These are phyloP conservation scores for Yamadazyma atmosphaerica DNA, from an alignment of 1,139 yeast species.

Conservation along the genomic window DNA sequence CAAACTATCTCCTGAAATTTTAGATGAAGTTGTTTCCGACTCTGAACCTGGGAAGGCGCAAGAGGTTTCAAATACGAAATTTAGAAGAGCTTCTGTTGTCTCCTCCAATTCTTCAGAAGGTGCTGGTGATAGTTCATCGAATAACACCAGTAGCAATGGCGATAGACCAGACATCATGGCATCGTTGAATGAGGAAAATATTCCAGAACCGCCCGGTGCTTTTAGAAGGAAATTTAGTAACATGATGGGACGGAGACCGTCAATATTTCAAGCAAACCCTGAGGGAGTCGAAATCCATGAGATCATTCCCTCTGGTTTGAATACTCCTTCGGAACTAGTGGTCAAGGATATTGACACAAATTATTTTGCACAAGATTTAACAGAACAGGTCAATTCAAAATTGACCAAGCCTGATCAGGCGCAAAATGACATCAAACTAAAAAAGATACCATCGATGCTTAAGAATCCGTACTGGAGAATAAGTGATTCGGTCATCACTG, in stretches of 20 bases:
- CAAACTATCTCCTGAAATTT: slow-evolving; percentile 49
- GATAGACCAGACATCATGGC: slow-evolving; percentile 15
- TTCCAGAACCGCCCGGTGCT: slow-evolving; percentile 23
- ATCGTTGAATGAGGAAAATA: slow-evolving; percentile 19
- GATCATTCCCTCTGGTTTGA: slow-evolving; percentile 39
- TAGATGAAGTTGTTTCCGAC: slow-evolving; percentile 26
- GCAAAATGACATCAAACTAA: slow-evolving; percentile 35
- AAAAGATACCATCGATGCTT: slow-evolving; percentile 52
- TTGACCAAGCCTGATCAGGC: slow-evolving; percentile 8
- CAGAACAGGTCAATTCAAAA: slow-evolving; percentile 14
- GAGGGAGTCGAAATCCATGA: slow-evolving; percentile 39
- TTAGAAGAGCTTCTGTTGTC: slow-evolving; percentile 11
- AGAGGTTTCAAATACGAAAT: slow-evolving; percentile 4
- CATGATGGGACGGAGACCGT: slow-evolving; percentile 48
- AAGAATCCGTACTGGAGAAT: slow-evolving; percentile 83
- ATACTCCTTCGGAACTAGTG: slow-evolving; percentile 45
- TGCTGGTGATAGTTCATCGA: slow-evolving; percentile 1
- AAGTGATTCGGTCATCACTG: slow-evolving; percentile 72
- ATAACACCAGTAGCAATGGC: slow-evolving; percentile 7
- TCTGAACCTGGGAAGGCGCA: slow-evolving; percentile 1
- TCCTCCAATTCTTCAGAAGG: slow-evolving; percentile 11
- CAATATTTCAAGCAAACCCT: slow-evolving; percentile 42
- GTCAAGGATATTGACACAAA: slow-evolving; percentile 32
- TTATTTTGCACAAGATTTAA: slow-evolving; percentile 23
- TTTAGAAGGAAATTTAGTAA: slow-evolving; percentile 39